These are phyloP conservation scores for Pseudogymnoascus pannorum DNA, from an alignment of 2,329 filamentous ascomycete species.

Conservation along the genomic window DNA sequence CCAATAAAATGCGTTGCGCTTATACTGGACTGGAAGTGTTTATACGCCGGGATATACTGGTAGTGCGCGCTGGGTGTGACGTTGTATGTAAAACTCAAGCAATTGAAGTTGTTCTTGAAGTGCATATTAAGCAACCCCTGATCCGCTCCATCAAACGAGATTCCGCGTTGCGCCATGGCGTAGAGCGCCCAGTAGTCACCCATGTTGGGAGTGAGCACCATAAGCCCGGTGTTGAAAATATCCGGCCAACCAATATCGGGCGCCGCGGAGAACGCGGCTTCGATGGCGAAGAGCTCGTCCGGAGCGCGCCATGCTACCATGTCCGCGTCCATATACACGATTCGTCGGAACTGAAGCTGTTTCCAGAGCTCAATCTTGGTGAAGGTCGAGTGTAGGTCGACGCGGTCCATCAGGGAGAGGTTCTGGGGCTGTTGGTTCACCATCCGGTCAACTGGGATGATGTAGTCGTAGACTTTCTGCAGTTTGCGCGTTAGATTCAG, in stretches of 20 bases:
- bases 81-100: conserved; percentile 92
- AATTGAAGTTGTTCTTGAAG: conserved; percentile 75
- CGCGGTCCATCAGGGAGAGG: conserved; percentile 83
- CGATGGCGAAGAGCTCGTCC: conserved; percentile 77
- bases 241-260: conserved; percentile 98
- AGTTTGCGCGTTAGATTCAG: conserved; percentile 14
- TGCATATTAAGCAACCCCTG: conserved; percentile 95
- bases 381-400: conserved; percentile 85
- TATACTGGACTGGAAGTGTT: conserved; percentile 84
- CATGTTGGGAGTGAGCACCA: conserved; percentile 81
- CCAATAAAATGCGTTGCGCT: conserved; percentile 94
- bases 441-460: conserved; percentile 77
- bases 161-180: conserved; percentile 75
- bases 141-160: conserved; percentile 95
- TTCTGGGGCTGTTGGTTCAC: conserved; percentile 72
- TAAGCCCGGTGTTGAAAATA: conserved; percentile 95
- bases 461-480: conserved; percentile 76
- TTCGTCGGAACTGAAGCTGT: conserved; percentile 79
- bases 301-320: conserved; percentile 84
- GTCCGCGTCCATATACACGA: conserved; percentile 93
- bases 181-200: conserved; percentile 80
- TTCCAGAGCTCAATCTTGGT: conserved; percentile 96
- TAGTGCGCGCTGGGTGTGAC: conserved; percentile 95
- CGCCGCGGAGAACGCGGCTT: conserved; percentile 58
- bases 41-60: conserved; percentile 92